A percentile compares a stretch with the other conserved stretches of the same genome.
phyloP scores from a whole-genome alignment of 306 rosid species.

The Rubus idaeus region DNA sequence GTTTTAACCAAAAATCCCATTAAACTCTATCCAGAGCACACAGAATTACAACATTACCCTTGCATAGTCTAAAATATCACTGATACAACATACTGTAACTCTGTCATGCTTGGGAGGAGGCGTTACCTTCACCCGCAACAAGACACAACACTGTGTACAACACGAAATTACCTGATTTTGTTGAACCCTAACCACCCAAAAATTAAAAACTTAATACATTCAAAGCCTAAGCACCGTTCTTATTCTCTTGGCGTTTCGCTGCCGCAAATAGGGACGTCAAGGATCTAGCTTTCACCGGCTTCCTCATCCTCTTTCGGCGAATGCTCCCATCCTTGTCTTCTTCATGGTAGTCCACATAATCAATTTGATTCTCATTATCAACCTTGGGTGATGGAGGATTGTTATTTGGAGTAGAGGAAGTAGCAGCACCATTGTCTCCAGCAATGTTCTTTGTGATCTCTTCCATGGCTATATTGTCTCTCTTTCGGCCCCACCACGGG shows the following conservation, averaged over 20 bases:
- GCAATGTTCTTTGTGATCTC: background rate
- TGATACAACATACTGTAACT: no score
- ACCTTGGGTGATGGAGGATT: slow-evolving; percentile 18
- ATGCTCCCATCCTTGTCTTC: slow-evolving; percentile 24
- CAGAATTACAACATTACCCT: slow-evolving; percentile 27
- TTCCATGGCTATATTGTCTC: slow-evolving; percentile 32
- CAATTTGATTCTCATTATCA: slow-evolving; percentile 26
- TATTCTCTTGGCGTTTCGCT: no score
- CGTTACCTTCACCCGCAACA: slow-evolving; percentile 43
- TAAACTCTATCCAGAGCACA: background rate
- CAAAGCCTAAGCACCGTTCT: no score
- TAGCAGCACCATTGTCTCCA: background rate
- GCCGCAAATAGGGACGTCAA: slow-evolving; percentile 47
- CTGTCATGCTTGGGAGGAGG: slow-evolving; percentile 20
- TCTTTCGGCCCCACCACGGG: slow-evolving; percentile 51
- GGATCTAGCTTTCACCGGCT: slow-evolving; percentile 75
- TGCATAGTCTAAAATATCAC: background rate
- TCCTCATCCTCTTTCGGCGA: slow-evolving; percentile 41
- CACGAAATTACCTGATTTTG: background rate
- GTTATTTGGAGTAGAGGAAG: background rate
- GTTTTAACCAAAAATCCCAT: no score
- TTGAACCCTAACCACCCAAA: slow-evolving; percentile 8
- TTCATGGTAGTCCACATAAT: slow-evolving; percentile 41
- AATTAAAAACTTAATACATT: background rate
- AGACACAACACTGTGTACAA: slow-evolving; percentile 22